Evolutionary conservation across 2,329 filamentous ascomycete genomes (phyloP), one percentile per base, ranked within the genome.

Genomic region (Rhynchosporium secalis): DNA sequence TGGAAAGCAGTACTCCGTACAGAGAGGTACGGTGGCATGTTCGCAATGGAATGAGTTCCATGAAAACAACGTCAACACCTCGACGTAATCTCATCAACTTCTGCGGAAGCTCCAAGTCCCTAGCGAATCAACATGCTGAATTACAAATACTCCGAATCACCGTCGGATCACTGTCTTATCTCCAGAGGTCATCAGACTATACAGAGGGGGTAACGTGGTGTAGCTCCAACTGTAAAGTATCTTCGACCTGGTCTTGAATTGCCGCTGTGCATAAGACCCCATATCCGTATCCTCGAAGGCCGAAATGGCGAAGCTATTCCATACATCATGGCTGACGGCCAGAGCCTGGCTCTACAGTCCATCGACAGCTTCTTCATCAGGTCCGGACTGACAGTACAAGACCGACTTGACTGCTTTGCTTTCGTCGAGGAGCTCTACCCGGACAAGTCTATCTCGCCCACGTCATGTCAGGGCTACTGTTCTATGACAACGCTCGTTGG

Each of bases 381-480:
- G 13, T 69, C 62, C 33, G 66, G 71, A 4, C 65, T 74, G 13
- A 63, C 58, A 4, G 20, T 55, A 7, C 56, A 66, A 48, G 62
- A 70, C 15, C 61, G 59, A 61, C 15, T 52, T 5, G 60, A 68
- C 29, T 72, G 74, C 69, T 71, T 78, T 58, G 65, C 66, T 3
- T 76, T 78, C 54, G 72, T 75, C 13, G 63, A 61, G 45, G 58
- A 69, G 15, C 68, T 65, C 0, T 79, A 77, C 55, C 73, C 76
- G 0, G 64, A 63, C 4, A 56, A 62, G n/a, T 57, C 67, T 3
- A 69, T 78, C 31, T 64, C 67, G 3, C 73, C 77, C 2, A 73
- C 74, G 7, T 67, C 74, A 6, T 74, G 74, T 4, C 81, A 83
- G 65, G 81, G 81, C 20, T 82, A 80, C 64, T 84, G 81, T 65